A percentile compares a stretch with the other conserved stretches of the same genome.
Evolutionary conservation across 2,329 filamentous ascomycete genomes (phyloP).

Genomic region (Colletotrichum camelliae): DNA sequence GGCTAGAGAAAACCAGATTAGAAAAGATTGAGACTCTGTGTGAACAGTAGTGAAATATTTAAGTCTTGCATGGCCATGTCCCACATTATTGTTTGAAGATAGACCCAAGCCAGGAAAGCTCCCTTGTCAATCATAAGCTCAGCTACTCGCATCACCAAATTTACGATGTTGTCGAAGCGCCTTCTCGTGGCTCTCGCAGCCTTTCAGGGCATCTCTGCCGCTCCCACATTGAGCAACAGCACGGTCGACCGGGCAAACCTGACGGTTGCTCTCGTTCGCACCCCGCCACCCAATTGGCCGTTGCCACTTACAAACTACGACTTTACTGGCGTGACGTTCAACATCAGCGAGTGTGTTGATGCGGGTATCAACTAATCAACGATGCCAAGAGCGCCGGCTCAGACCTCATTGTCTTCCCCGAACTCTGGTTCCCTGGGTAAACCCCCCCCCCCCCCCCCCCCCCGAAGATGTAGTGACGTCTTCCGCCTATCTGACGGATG

Average conservation of each 20-base stretch:
- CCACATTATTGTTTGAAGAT: neutral
- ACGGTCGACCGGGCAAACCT: neutral
- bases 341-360: neutral
- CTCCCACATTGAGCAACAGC: neutral
- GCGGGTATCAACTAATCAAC: neutral
- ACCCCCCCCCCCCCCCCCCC: too few relatives aligned
- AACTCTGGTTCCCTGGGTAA: conserved; percentile 5
- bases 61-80: neutral
- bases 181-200: neutral
- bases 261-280: neutral
- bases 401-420: neutral
- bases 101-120: neutral
- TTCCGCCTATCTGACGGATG: neutral
- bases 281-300: conserved; percentile 5
- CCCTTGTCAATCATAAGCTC: neutral
- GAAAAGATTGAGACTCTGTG: neutral
- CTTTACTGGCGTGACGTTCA: neutral
- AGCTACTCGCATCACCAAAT: neutral
- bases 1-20: neutral
- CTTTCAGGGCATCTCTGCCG: neutral
- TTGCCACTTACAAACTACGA: neutral
- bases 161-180: neutral
- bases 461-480: neutral
- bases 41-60: neutral
- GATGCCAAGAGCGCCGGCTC: neutral